Conservation (phyloP, 257 asterid genomes). For the Lycium barbarum region DNA sequence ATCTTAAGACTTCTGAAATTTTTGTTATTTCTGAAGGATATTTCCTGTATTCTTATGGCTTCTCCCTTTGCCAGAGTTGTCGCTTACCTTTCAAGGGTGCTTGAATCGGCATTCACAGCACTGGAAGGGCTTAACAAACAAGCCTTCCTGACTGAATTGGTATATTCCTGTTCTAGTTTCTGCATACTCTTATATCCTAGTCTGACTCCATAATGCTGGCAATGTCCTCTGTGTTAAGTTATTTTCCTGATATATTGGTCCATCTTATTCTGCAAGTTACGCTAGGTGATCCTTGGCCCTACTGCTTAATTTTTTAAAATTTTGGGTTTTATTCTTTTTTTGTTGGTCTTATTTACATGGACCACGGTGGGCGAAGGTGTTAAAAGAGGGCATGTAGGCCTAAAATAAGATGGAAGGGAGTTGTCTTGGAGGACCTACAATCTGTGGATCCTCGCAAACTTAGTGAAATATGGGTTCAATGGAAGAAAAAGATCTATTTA, state of each 20-base stretch:
- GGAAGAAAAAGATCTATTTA: not conserved
- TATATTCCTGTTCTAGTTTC: slow-evolving; percentile 42
- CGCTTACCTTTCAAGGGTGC: slow-evolving; percentile 93
- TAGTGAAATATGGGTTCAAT: not conserved
- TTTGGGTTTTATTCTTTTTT: not conserved
- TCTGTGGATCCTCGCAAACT: not conserved
- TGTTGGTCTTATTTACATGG: slow-evolving; percentile 11
- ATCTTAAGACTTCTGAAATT: not conserved
- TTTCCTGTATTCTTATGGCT: slow-evolving; percentile 6
- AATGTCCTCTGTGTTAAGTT: not conserved
- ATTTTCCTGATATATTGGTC: slow-evolving; percentile 9
- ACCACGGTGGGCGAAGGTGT: not conserved
- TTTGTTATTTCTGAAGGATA: not conserved
- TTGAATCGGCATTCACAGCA: slow-evolving; percentile 96
- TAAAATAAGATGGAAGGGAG: slow-evolving; percentile 7
- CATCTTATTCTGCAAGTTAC: not conserved
- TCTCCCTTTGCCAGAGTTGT: slow-evolving; percentile 71
- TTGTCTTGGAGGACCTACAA: not conserved
- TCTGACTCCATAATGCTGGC: slow-evolving; percentile 1
- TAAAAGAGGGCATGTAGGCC: not conserved
- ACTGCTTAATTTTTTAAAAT: not conserved
- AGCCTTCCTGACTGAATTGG: slow-evolving; percentile 94
- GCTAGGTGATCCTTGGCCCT: not conserved
- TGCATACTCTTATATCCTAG: slow-evolving; percentile 10
- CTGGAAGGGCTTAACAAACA: slow-evolving; percentile 98